Evolutionary conservation across 2,329 filamentous ascomycete species (phyloP), one percentile per base, ranked within the genome.

Genomic region (Rhinocladiella mackenziei): DNA sequence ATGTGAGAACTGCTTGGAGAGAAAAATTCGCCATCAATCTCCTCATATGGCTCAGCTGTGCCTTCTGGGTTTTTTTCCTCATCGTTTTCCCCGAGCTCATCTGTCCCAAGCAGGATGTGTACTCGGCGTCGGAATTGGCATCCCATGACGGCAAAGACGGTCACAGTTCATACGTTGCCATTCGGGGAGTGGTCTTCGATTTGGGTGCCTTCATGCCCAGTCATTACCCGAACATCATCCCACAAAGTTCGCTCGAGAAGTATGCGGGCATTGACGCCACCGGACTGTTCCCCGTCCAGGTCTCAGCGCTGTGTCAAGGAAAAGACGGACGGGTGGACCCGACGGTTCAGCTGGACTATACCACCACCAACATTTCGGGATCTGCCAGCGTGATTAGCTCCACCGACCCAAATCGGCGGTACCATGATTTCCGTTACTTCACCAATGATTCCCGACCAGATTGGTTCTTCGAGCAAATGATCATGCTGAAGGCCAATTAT

Each of bases 21-120:
- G 92, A 98, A 65, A 98, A 98, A 74, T 65, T 98, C 47, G 91
- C 92, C 41, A 98, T 98, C 75, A 98, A 98, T 72, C 75, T 98
- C 64, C 77, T 97, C 61, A 98, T 98, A 62, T 98, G 94, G 92
- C 71, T 91, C 45, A 79, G 77, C 62, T 97, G 91, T 68, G 71
- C 70, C 11, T 66, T 86, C 36, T 81, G 86, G 19, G 77, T 84
- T 43, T 98, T 98, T 72, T 85, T 98, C 73, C 88, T 97, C 60
- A 76, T 97, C 49, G 76, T 82, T 43, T 94, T 98, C 61, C 94
- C 94, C 1, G 70, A 75, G 55, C 69, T 97, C 53, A 88, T 98
- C 59, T 98, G 92, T 66, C 92, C 92, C 0, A 91, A 75, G 14
- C 92, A 98, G 63, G 70, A 94, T 60, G 88, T 98, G 38, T 97